A percentile compares a stretch with the other conserved stretches of the same genome.
Evolutionary conservation across 2,329 filamentous ascomycete species (phyloP).

Genomic region (Diaporthe citrichinensis): DNA sequence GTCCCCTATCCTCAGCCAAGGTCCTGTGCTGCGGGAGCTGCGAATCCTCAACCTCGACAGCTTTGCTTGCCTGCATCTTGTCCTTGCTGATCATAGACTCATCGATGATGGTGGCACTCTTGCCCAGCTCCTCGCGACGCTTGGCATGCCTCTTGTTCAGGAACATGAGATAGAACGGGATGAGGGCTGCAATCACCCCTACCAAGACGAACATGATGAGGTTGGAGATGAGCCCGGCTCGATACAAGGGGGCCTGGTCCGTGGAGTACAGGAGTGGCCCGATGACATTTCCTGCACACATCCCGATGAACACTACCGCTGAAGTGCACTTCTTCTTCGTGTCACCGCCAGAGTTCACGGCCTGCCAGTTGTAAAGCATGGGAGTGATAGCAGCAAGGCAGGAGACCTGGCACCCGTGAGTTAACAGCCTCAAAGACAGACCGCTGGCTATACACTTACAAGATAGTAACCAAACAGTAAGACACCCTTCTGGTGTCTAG

Average conservation of each 20-base stretch:
- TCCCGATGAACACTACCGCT: constrained; percentile 74
- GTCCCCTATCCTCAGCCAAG: constrained; percentile 58
- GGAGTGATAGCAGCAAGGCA: constrained; percentile 58
- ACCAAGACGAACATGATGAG: constrained; percentile 73
- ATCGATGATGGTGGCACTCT: constrained; percentile 70
- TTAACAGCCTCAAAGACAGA: not conserved
- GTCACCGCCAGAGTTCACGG: constrained; percentile 76
- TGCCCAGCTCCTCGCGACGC: constrained; percentile 69
- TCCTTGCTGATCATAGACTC: constrained; percentile 67
- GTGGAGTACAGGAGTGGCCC: constrained; percentile 76
- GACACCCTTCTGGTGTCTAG: constrained; percentile 61
- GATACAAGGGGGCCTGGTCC: constrained; percentile 69
- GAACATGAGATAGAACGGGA: constrained; percentile 62
- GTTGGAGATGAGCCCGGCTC: constrained; percentile 70
- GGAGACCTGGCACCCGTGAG: constrained; percentile 40
- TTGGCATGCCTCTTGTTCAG: constrained; percentile 70
- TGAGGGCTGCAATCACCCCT: constrained; percentile 61
- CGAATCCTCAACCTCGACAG: constrained; percentile 47
- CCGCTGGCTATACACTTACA: constrained; percentile 46
- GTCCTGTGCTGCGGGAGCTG: constrained; percentile 43
- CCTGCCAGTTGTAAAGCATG: constrained; percentile 72
- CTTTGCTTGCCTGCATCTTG: constrained; percentile 57
- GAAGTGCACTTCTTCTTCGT: constrained; percentile 79
- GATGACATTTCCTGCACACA: constrained; percentile 76
- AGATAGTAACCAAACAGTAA: constrained; percentile 67